A percentile compares a stretch with the other conserved stretches of the same genome.
Conservation (phyloP, 306 rosid genomes). For the Inga laurina region DNA sequence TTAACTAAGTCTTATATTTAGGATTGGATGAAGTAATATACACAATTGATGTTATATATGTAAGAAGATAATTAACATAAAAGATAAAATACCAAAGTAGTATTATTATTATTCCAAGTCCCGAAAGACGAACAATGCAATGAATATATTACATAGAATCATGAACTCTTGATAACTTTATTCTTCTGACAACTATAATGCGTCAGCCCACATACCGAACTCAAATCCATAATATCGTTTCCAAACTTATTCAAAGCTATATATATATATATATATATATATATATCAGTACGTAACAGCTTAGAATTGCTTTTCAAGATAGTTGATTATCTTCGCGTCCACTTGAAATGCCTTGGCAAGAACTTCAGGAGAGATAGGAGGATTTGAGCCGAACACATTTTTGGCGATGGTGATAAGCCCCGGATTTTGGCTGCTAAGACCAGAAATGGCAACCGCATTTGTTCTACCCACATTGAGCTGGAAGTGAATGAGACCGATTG, state of each 20-base stretch:
- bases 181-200: neutral
- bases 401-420: conserved; percentile 25
- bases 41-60: too few species aligned
- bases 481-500: conserved; percentile 25
- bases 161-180: neutral
- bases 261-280: fast-evolving
- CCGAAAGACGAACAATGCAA: neutral
- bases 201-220: neutral
- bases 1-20: too few species aligned
- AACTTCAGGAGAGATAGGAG: conserved; percentile 30
- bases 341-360: conserved; percentile 41
- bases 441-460: conserved; percentile 31
- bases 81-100: neutral
- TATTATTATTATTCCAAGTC: neutral
- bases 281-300: neutral
- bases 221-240: neutral
- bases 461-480: conserved; percentile 28
- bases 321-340: neutral
- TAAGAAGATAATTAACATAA: too few species aligned
- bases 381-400: conserved; percentile 37
- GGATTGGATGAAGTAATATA: too few species aligned
- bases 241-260: neutral
- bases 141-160: neutral
- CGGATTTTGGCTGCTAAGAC: conserved; percentile 26
- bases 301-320: conserved; percentile 36